These are phyloP conservation scores for Phytophthora megakarya DNA, from an alignment of 352 stramenopile genomes.

Conservation along the genomic window DNA sequence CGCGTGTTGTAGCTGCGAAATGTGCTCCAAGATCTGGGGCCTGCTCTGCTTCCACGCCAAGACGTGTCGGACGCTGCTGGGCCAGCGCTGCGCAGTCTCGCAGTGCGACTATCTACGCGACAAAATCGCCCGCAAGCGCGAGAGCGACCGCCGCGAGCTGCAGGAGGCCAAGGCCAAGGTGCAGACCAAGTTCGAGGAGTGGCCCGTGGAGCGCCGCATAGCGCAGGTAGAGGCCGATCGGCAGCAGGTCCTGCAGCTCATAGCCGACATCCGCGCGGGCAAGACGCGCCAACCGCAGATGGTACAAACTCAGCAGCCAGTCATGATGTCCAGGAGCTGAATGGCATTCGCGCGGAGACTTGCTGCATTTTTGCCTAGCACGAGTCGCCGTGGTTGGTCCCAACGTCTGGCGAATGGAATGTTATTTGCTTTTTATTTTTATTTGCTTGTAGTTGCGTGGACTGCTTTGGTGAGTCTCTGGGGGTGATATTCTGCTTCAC, in stretches of 20 bases:
- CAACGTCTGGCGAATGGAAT: conserved; percentile 32
- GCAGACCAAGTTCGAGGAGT: conserved; percentile 61
- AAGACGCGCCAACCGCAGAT: conserved; percentile 51
- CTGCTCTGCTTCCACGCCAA: conserved; percentile 89
- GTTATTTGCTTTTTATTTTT: conserved; percentile 41
- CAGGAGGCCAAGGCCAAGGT: conserved; percentile 56
- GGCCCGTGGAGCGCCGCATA: conserved; percentile 80
- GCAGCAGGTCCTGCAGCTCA: conserved; percentile 76
- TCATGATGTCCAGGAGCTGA: conserved; percentile 56
- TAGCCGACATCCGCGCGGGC: conserved; percentile 69
- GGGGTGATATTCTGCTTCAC: background rate
- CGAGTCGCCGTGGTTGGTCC: conserved; percentile 6
- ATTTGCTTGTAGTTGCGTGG: conserved; percentile 7
- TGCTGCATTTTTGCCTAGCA: conserved; percentile 21
- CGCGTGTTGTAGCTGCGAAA: conserved; percentile 58
- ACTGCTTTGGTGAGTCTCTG: background rate
- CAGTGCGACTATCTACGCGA: conserved; percentile 87
- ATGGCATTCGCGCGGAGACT: too few relatives aligned
- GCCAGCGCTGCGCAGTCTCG: conserved; percentile 72
- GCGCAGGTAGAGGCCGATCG: conserved; percentile 80
- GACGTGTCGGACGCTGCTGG: conserved; percentile 58
- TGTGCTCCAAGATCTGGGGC: conserved; percentile 86
- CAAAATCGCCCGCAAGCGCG: conserved; percentile 80
- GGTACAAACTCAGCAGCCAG: conserved; percentile 39
- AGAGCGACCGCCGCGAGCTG: conserved; percentile 65